A percentile compares a stretch with the other conserved stretches of the same genome.
These are phyloP conservation scores for Phylloporus rhodoxanthus DNA, from an alignment of 768 basidiomycete species.

Conservation along the genomic window DNA sequence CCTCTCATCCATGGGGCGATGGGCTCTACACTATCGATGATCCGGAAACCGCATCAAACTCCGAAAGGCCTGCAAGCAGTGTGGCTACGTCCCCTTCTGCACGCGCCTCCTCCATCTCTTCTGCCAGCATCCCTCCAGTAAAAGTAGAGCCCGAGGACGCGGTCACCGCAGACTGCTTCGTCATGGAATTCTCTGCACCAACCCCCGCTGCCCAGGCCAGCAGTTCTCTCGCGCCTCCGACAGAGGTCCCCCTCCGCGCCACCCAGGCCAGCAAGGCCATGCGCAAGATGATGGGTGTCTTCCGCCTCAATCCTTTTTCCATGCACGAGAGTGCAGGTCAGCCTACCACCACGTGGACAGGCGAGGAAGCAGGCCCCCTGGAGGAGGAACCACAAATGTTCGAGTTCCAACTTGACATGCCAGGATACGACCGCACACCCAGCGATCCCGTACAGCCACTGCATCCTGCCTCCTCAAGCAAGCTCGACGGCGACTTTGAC, in stretches of 20 bases:
- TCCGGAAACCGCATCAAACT: constrained; percentile 31
- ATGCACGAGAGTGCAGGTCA: constrained; percentile 49
- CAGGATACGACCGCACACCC: constrained; percentile 19
- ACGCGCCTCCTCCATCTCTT: constrained; percentile 32
- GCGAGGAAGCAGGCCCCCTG: constrained; percentile 52
- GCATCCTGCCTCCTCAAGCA: constrained; percentile 2
- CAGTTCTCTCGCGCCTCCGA: constrained; percentile 45
- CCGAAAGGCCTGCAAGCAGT: constrained; percentile 31
- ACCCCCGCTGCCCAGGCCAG: constrained; percentile 31
- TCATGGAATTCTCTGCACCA: constrained; percentile 31
- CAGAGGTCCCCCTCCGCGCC: constrained; percentile 68
- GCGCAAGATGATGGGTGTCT: constrained; percentile 73
- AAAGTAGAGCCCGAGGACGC: constrained; percentile 30
- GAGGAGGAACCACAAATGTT: constrained; percentile 56
- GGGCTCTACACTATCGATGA: constrained; percentile 32
- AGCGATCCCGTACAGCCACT: constrained; percentile 17
- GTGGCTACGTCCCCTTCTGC: constrained; percentile 32
- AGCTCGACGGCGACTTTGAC: constrained; percentile 15
- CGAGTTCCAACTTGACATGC: constrained; percentile 56
- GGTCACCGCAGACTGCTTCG: constrained; percentile 26
- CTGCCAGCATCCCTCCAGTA: constrained; percentile 25
- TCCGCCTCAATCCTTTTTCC: constrained; percentile 72
- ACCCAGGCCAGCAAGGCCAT: constrained; percentile 66
- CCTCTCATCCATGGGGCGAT: constrained; percentile 25
- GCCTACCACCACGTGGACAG: constrained; percentile 39